A percentile compares a stretch with the other conserved stretches of the same genome.
These are phyloP conservation scores for Rhododendron molle DNA, from an alignment of 148 eudicot genomes.

Conservation along the genomic window DNA sequence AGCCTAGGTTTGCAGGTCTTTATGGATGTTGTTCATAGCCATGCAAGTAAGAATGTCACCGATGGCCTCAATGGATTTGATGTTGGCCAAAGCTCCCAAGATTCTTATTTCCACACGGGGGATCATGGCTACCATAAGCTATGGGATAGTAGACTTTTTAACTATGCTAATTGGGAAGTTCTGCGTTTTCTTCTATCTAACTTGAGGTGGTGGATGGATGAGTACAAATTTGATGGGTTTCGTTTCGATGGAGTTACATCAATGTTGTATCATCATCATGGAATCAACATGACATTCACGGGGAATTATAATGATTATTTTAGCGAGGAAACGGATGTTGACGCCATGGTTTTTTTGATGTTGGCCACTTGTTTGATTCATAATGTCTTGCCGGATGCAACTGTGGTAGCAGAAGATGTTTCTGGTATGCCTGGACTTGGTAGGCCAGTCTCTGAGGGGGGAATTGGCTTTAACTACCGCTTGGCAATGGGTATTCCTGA, in stretches of 20 bases:
- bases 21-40: conserved; percentile 97
- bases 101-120: conserved; percentile 87
- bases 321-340: conserved; percentile 83
- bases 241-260: conserved; percentile 97
- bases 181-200: conserved; percentile 92
- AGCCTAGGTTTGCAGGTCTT: conserved; percentile 81
- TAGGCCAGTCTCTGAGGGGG: conserved; percentile 78
- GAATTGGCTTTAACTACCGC: conserved; percentile 91
- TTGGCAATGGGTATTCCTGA: conserved; percentile 98
- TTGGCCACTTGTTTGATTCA: conserved; percentile 73
- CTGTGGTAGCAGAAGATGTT: conserved; percentile 93
- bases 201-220: conserved; percentile 95
- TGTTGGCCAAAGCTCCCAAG: conserved; percentile 89
- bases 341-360: conserved; percentile 92
- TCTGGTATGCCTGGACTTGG: conserved; percentile 99
- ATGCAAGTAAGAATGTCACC: conserved; percentile 82
- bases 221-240: conserved; percentile 87
- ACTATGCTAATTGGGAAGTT: conserved; percentile 97
- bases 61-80: conserved; percentile 96
- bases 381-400: conserved; percentile 71
- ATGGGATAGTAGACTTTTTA: conserved; percentile 95
- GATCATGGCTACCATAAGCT: conserved; percentile 78
- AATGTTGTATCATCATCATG: conserved; percentile 96
- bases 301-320: conserved; percentile 87
- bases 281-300: conserved; percentile 68